Evolutionary conservation across 352 stramenopile species (phyloP), one percentile per base, ranked within the genome.

Genomic region (Phytophthora megakarya): DNA sequence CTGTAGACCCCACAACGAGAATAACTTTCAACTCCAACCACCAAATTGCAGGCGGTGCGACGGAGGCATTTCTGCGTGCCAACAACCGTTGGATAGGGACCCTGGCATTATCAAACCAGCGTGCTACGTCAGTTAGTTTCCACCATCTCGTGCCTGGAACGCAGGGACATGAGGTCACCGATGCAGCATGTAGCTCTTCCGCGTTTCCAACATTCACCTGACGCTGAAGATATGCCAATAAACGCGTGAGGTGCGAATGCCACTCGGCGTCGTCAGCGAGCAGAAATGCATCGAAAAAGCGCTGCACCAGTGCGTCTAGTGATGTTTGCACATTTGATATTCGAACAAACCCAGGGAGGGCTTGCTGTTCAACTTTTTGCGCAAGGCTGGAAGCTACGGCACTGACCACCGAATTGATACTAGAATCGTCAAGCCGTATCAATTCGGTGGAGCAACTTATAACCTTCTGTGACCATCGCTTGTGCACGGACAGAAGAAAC

Each of bases 1-100:
- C 65, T 13, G 61, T 58, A 2, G 39, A 55, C 12, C 51, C 52
- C 11, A 72, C 48, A 13, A 65, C 59, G 2, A 72, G 30, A 30
- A n/a, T 3, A n/a, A 68, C 9, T 33, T 72, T 72, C 4, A 72
- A 42, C 37, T 39, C 32, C 18, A 72, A 21, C 65, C 65, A 72
- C 65, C 58, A 72, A 15, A 10, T 23, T 3, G 52, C 21, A 49
- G 49, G 19, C 23, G 65, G 65, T 26, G 39, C 12, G 11, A 61
- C 30, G 1, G 30, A 43, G 5, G 58, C 51, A 39, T 61, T 68
- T 3, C 32, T 72, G 15, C 65, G 65, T 26, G 65, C 35, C 15
- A 72, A 35, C 12, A 72, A 44, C 16, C 22, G 50, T 39, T 69
- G 51, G 21, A 69, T 65, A 33, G 52, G 58, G 5, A 59, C 21